Evolutionary conservation across 768 basidiomycete genomes (phyloP), one percentile per base, ranked within the genome.

Genomic region (Lentinus brumalis): DNA sequence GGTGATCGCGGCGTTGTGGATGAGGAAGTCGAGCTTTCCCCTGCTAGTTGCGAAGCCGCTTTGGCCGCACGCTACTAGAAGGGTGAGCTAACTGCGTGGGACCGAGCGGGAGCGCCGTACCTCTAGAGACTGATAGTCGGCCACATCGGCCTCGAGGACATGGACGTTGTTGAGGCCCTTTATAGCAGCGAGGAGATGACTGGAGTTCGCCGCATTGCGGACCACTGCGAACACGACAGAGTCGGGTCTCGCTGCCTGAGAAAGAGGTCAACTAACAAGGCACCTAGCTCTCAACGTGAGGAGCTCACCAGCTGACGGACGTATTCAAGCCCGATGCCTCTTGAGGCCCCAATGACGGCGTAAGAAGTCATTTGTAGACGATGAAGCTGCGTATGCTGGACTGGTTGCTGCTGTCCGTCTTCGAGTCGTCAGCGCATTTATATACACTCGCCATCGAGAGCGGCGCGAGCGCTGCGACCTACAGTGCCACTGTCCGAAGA

Each of bases 111-210:
- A 11, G 18, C 31, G n/a, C 32, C 3, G 32, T 49, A 73, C 78
- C 65, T 73, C 65, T 42, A 79, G 53, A 1, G 71, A 66, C 8
- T 39, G 35, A 35, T 49, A 53, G 52, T 76, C 68, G 2, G 70
- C 74, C 26, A 81, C 69, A 59, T 81, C 78, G 4, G 72, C 74
- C 59, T 75, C 60, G 29, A 80, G 16, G 10, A 77, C 52, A 51
- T 73, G 69, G 6, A 81, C 60, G 50, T 77, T 76, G 6, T 51
- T 29, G 18, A 50, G 52, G 14, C 35, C 39, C 7, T 47, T 40
- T 14, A 57, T 40, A 15, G 49, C 7, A 6, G 35, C 32, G 1
- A 66, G 42, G 30, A 67, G 59, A 12, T 65, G 55, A 3, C 32
- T 47, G 0, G 71, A 44, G 2, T 15, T 54, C 16, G 14, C 40